phyloP scores from a whole-genome alignment of 306 rosid genomes.

The Lablab purpureus region DNA sequence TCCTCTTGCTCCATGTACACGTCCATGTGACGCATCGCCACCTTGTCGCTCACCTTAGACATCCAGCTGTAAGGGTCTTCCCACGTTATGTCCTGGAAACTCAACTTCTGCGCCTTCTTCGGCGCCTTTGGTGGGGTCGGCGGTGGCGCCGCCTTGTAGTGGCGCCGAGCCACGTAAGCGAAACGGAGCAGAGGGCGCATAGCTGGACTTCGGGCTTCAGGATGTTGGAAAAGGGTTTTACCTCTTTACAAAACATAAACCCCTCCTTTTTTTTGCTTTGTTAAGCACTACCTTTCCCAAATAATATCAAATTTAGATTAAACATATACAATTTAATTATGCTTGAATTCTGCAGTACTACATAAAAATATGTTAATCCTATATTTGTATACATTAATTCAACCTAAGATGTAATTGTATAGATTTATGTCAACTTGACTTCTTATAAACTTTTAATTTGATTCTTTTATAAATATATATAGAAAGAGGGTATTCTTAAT shows the following conservation, averaged over 20 bases:
- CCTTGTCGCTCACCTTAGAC: slow-evolving; percentile 80
- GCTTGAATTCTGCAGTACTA: too few relatives aligned
- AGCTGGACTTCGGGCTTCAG: not conserved
- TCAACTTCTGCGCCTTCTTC: slow-evolving; percentile 76
- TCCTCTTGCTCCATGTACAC: slow-evolving; percentile 97
- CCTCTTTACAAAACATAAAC: not conserved
- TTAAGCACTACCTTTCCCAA: too few relatives aligned
- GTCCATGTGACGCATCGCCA: slow-evolving; percentile 94
- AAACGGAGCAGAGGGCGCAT: slow-evolving; percentile 49
- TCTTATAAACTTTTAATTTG: too few relatives aligned
- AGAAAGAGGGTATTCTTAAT: too few relatives aligned
- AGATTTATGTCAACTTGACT: too few relatives aligned
- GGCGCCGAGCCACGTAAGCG: slow-evolving; percentile 42
- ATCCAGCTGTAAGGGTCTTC: slow-evolving; percentile 94
- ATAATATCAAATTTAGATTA: too few relatives aligned
- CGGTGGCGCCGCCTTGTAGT: slow-evolving; percentile 56
- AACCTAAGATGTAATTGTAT: too few relatives aligned
- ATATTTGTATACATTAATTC: too few relatives aligned
- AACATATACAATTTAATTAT: too few relatives aligned
- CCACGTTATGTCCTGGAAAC: slow-evolving; percentile 74
- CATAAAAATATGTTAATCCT: too few relatives aligned
- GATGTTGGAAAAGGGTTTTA: slow-evolving; percentile 31
- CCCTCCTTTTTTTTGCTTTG: not conserved
- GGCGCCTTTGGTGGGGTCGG: slow-evolving; percentile 85
- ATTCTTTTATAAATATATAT: too few relatives aligned